Conservation (phyloP, 2,329 filamentous ascomycete genomes). For the Plenodomus tracheiphilus region DNA sequence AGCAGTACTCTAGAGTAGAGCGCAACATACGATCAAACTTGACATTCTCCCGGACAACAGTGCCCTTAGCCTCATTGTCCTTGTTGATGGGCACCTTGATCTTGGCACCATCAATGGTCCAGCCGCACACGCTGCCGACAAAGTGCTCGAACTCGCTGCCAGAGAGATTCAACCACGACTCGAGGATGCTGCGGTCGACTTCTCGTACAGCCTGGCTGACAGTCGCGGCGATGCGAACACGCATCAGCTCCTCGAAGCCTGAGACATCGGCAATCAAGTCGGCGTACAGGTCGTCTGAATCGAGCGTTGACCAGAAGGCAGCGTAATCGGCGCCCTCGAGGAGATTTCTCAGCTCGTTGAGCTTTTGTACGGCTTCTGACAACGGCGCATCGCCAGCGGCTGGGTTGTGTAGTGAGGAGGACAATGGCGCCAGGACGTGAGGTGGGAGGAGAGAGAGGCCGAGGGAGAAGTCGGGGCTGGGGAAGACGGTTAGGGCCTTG, state of each 20-base stretch:
- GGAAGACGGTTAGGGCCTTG: constrained; percentile 97
- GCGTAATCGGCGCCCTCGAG: constrained; percentile 90
- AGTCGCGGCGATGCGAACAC: constrained; percentile 84
- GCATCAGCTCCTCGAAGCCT: constrained; percentile 93
- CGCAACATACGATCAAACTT: constrained; percentile 70
- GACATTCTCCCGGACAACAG: constrained; percentile 93
- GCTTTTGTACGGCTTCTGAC: constrained; percentile 87
- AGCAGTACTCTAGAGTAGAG: too few species aligned
- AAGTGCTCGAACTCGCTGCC: constrained; percentile 55
- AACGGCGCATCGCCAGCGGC: constrained; percentile 68
- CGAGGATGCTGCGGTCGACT: constrained; percentile 57
- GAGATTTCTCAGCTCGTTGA: constrained; percentile 79
- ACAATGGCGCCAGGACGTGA: constrained; percentile 68
- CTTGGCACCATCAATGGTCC: constrained; percentile 69
- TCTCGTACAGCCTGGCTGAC: constrained; percentile 85
- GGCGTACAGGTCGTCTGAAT: constrained; percentile 93
- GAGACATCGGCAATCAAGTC: constrained; percentile 92
- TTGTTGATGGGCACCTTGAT: constrained; percentile 88
- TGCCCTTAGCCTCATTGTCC: constrained; percentile 88
- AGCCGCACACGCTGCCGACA: constrained; percentile 67
- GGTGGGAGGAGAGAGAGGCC: constrained; percentile 91
- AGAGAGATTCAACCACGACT: constrained; percentile 54
- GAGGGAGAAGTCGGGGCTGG: constrained; percentile 91
- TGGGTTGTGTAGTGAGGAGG: constrained; percentile 52
- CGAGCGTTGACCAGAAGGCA: constrained; percentile 89